phyloP scores from a whole-genome alignment of 176 grass and related monocot genomes.

The Musa beccarii region DNA sequence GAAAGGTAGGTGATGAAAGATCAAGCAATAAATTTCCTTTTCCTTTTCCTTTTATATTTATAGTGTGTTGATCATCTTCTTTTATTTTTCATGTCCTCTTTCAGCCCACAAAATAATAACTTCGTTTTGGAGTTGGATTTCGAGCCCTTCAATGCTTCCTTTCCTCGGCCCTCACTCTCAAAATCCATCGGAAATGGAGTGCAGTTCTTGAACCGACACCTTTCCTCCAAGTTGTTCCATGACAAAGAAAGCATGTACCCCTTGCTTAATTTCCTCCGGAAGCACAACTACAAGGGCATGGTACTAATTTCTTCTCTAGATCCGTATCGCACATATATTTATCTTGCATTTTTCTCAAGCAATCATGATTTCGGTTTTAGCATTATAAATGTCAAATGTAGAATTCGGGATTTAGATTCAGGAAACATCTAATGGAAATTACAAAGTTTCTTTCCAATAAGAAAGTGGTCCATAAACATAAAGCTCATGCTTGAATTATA shows the following conservation, averaged over 20 bases:
- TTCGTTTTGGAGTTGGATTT: conserved; percentile 89
- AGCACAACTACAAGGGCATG: conserved; percentile 99
- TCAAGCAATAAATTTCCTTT: no score
- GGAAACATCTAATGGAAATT: no score
- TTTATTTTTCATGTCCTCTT: conserved; percentile 9
- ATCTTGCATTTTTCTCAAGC: neutral
- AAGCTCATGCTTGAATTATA: no score
- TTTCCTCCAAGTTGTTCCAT: conserved; percentile 92
- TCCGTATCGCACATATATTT: neutral
- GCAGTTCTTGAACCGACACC: conserved; percentile 91
- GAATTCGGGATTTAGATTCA: no score
- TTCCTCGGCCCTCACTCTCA: conserved; percentile 76
- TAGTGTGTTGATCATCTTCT: neutral
- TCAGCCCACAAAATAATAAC: conserved; percentile 36
- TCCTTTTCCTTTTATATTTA: neutral
- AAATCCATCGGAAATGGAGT: conserved; percentile 94
- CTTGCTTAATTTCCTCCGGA: conserved; percentile 85
- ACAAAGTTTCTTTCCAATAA: no score
- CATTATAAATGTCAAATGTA: no score
- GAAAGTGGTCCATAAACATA: no score
- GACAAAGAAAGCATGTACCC: conserved; percentile 97
- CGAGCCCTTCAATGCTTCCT: conserved; percentile 96
- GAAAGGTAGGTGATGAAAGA: conserved; percentile 34
- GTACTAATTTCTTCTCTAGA: neutral
- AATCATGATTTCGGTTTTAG: neutral